Evolutionary conservation across 148 eudicot species (phyloP), one percentile per base, ranked within the genome.

Genomic region (Arctostaphylos glauca): DNA sequence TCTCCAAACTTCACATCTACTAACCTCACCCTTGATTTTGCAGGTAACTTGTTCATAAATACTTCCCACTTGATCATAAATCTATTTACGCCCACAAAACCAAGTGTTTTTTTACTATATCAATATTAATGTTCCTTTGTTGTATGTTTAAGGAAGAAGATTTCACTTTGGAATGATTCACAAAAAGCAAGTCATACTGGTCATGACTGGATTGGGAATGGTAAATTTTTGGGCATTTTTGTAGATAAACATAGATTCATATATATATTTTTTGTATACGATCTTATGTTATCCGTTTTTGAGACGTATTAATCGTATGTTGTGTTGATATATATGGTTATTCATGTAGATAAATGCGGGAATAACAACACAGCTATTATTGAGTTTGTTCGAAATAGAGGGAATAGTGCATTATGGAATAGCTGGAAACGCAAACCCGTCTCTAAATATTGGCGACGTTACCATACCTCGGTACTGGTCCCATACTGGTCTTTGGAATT

Each of bases 341-440:
- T 31, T 31, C 0, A 31, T 31, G 38, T 31, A 91, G 92, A 18
- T 91, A 66, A 91, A 91, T 77, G 86, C 92, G 38, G 93, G 84
- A 0, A 60, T 86, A 58, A 88, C 92, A 0, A 89, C 92, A n/a
- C 88, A 89, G 23, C 82, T 89, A 4, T 55, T 89, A 58, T 15
- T 88, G 81, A 89, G 77, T 82, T 83, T 89, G 6, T 91, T 91
- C 71, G 44, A 76, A 0, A 58, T 91, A 5, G 77, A 84, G 59
- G 92, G 93, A 71, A 85, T 91, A 5, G 85, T 91, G 23, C 93
- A 91, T 54, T 88, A 85, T 59, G 91, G 93, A 52, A 87, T 87
- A 23, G 92, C 93, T 58, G 93, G 93, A 10, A 89, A 89, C 86
- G 89, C 89, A 79, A 88, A 88, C 82, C 89, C 93, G 52, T 68